Base-by-base conservation (phyloP, 306 rosid genomes). In the Vigna reflexopilosa region DNA sequence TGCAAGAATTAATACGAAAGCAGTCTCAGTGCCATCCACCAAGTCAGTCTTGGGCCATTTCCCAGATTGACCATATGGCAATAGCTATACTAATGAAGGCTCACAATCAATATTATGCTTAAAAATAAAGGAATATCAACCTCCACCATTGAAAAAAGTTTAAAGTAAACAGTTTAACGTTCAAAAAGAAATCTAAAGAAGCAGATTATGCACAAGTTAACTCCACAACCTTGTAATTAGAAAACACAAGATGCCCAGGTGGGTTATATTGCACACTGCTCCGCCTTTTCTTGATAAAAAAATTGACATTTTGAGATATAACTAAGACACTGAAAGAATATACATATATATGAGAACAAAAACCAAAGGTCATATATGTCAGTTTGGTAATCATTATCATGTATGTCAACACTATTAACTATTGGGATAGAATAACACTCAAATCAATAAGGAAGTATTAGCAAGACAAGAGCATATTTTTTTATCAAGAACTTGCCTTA, bases 391-490 rank as follows among this genome's bases (percentile, higher is more conserved):
- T 32, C 48, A 36, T 63, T n/a, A 63, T 10, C 71, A 19, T 40
- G 30, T 36, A 9, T 30, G 67, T 16, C 70, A 64, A 17, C 38
- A 38, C 17, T 72, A 28, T 65, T 36, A 52, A 47, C 24, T n/a
- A 20, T 72, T 72, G 45, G 13, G 55, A 67, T 36, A 68, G 36
- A 67, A 67, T 72, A 50, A 22, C 52, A 49, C 32, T 42, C 22
- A 56, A 48, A 48, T 47, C 19, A 7, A 6, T 30, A 26, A 26
- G 58, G 52, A 24, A 61, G 62, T 14, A 40, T 73, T 55, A 24
- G 69, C 59, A 42, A 83, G 64, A 67, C 49, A 67, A 78, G 65
- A 65, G 72, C 79, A 68, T 40, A 51, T 3, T 47, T 30, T 26
- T 9, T 19, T 47, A 67, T 38, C 45, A 50, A 64, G 72, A 67